Base-by-base conservation (phyloP, 805 yeast genomes). In the Yamadazyma paraphyllophila region DNA sequence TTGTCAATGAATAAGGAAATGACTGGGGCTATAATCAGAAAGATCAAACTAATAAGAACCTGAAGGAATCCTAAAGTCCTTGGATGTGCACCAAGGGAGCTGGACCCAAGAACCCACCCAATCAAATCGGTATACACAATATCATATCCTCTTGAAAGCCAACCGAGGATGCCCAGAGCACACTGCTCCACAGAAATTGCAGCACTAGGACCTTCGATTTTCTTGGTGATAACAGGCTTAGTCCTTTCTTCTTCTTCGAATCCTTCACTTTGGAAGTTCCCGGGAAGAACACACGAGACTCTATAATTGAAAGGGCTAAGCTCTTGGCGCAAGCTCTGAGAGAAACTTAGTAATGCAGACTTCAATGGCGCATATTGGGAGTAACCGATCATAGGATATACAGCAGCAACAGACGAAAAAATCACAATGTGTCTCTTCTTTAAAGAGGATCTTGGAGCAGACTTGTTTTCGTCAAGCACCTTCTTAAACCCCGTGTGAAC, bases 211-310 rank as follows among this genome's bases (percentile, higher is more conserved):
- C 98, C 99, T 63, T 94, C 99, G 29, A 94, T 88, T 27, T 65
- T 66, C 52, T 74, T 79, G 1, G 97, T 90, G 46, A 94, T 88
- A 8, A 73, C 77, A 0, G 99, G 98, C 61, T 94, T 94, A 2
- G 95, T 85, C 45, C 67, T 65, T 60, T 91, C 85, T 63, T 94
- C 99, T 48, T 82, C 81, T 2, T 67, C 77, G 58, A 65, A 94
- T 0, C 99, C 99, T 62, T 91, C 98, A 51, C 95, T 83, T 39
- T 74, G 78, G 64, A 92, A 90, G 60, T 89, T 90, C 0, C 99
- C 99, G 0, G 98, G 96, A 57, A 81, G 83, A 0, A 89, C 81
- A 48, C 88, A 81, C 4, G 85, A 77, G 0, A 94, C 86, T 24
- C 84, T 67, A 51, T 84, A 81, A 48, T 83, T 77, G 56, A 81